phyloP scores from a whole-genome alignment of 164 flowering plant genomes.

The Vitis rotundifolia region DNA sequence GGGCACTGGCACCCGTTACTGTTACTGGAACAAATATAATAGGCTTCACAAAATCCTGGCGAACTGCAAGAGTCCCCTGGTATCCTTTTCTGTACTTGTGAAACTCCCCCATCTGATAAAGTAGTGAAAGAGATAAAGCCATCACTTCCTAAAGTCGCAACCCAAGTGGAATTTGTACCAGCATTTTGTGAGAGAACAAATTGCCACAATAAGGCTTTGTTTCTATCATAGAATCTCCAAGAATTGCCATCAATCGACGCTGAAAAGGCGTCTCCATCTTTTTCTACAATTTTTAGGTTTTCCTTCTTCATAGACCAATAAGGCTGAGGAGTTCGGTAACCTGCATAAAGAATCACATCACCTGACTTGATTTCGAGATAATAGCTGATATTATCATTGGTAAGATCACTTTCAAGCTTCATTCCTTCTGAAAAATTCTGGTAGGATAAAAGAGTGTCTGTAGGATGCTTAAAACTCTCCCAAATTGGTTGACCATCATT shows the following conservation, averaged over 20 bases:
- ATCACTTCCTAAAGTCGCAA: constrained; percentile 49
- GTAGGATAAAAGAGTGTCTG: constrained; percentile 44
- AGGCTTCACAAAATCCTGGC: constrained; percentile 55
- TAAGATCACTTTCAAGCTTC: constrained; percentile 50
- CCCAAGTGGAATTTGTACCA: constrained; percentile 47
- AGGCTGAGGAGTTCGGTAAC: constrained; percentile 45
- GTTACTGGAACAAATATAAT: constrained; percentile 36
- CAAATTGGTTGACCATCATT: constrained; percentile 34
- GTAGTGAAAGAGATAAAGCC: constrained; percentile 45
- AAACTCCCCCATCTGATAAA: constrained; percentile 21
- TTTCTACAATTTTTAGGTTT: constrained; percentile 37
- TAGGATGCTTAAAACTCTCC: constrained; percentile 63
- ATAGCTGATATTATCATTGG: constrained; percentile 35
- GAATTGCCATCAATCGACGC: constrained; percentile 45
- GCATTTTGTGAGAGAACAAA: constrained; percentile 30
- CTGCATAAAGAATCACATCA: constrained; percentile 47
- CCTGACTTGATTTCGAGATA: constrained; percentile 56
- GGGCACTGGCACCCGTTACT: constrained; percentile 53
- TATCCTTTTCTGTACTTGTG: constrained; percentile 30
- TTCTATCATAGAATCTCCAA: constrained; percentile 56
- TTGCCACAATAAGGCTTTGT: constrained; percentile 44
- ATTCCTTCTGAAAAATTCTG: constrained; percentile 48
- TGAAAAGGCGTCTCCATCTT: constrained; percentile 26
- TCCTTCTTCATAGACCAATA: constrained; percentile 65
- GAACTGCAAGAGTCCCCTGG: constrained; percentile 44